Conservation (phyloP, 2,329 filamentous ascomycete species). For the Phialophora chinensis region DNA sequence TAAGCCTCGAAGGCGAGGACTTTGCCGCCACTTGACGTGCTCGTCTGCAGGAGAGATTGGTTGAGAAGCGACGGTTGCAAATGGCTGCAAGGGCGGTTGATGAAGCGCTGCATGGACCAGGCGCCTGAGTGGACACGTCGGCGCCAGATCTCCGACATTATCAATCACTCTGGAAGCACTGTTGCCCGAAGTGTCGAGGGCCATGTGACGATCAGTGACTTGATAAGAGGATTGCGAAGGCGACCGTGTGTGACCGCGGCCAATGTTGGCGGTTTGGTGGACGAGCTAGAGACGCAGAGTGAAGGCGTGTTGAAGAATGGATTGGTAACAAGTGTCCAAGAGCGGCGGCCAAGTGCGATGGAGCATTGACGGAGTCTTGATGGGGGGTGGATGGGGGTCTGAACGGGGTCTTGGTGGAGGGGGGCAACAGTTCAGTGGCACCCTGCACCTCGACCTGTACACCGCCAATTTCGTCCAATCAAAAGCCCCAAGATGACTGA, state of each 20-base stretch:
- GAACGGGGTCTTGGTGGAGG: background rate
- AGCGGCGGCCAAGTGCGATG: background rate
- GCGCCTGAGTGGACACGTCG: slow-evolving; percentile 7
- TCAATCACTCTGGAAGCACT: too few species aligned
- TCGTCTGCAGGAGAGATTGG: slow-evolving; percentile 10
- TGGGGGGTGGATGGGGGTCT: background rate
- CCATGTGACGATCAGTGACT: slow-evolving; percentile 4
- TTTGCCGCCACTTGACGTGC: slow-evolving; percentile 8
- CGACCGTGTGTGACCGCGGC: background rate
- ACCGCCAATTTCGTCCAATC: slow-evolving; percentile 3
- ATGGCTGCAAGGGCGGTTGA: slow-evolving; percentile 9
- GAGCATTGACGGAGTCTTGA: background rate
- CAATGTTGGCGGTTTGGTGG: slow-evolving; percentile 9
- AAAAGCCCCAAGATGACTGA: background rate
- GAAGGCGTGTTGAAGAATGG: background rate
- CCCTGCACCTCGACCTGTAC: slow-evolving; percentile 5
- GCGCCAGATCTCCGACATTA: background rate
- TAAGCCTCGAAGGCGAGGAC: slow-evolving; percentile 13
- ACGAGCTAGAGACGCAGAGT: background rate
- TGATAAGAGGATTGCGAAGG: slow-evolving; percentile 3
- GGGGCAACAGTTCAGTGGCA: background rate
- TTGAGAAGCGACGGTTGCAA: slow-evolving; percentile 8
- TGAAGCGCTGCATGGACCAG: slow-evolving; percentile 6
- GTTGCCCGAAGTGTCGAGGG: background rate
- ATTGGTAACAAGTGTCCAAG: background rate